Conservation (phyloP, 106 monocot genomes). For the Acorus calamus region DNA sequence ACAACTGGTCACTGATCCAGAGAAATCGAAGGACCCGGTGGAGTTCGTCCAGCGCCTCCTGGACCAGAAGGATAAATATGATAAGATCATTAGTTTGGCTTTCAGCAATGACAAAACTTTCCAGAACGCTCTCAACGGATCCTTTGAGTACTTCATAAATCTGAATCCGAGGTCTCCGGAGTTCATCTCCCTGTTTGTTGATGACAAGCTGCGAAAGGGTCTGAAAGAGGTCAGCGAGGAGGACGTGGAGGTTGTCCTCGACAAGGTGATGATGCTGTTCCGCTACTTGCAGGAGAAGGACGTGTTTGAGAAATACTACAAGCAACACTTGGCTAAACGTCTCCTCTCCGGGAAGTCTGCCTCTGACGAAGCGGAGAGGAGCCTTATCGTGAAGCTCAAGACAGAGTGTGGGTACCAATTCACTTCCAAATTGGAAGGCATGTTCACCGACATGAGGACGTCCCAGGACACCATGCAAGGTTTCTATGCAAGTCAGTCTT, state of each 20-base stretch:
- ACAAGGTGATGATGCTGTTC: conserved; percentile 94
- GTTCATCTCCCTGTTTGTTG: conserved; percentile 85
- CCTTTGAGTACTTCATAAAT: conserved; percentile 92
- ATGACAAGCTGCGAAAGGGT: conserved; percentile 85
- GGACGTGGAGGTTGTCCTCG: conserved; percentile 55
- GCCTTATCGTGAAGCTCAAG: conserved; percentile 82
- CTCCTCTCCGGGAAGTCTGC: conserved; percentile 65
- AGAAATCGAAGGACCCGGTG: conserved; percentile 80
- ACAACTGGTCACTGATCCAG: conserved; percentile 74
- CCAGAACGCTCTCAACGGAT: conserved; percentile 88
- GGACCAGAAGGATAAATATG: conserved; percentile 83
- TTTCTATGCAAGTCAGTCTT: conserved; percentile 42
- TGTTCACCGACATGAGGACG: conserved; percentile 80
- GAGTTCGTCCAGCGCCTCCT: conserved; percentile 90
- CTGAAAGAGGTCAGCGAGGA: conserved; percentile 68
- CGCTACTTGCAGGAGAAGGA: conserved; percentile 80
- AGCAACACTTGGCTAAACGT: conserved; percentile 72
- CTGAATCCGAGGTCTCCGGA: conserved; percentile 87
- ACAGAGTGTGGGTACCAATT: conserved; percentile 92
- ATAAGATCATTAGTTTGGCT: conserved; percentile 64
- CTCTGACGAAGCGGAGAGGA: conserved; percentile 75
- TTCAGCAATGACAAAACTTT: conserved; percentile 91
- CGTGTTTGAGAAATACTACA: conserved; percentile 81
- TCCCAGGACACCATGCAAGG: conserved; percentile 73
- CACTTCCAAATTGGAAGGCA: conserved; percentile 73